Conservation (phyloP, 1,139 yeast species). For the Pichia sp. region DNA sequence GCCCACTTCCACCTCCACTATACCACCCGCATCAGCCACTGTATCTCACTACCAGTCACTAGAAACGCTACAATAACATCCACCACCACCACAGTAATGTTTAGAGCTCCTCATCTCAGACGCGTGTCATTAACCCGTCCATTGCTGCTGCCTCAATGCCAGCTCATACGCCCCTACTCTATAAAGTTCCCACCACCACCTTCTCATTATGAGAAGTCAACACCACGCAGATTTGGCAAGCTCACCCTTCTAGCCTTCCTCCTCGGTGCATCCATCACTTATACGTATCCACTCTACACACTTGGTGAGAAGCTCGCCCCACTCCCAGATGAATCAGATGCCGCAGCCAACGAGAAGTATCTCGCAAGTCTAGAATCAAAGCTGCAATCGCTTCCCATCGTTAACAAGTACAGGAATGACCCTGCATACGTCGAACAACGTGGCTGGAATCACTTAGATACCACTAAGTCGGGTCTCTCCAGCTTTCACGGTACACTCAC, state of each 20-base stretch:
- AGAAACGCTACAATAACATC: no score
- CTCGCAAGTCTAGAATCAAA: constrained; percentile 35
- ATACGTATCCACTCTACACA: constrained; percentile 23
- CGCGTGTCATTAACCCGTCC: no score
- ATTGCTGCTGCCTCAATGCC: no score
- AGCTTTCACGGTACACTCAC: constrained; percentile 33
- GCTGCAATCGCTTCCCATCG: constrained; percentile 46
- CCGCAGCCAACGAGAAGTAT: constrained; percentile 21
- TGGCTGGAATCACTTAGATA: constrained; percentile 54
- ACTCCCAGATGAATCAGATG: constrained; percentile 16
- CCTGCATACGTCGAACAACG: constrained; percentile 38
- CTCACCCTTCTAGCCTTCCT: constrained; percentile 9
- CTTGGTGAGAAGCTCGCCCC: constrained; percentile 15
- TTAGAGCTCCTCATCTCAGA: no score
- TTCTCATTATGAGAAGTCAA: constrained; percentile 11
- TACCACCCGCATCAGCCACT: no score
- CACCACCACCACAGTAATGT: no score
- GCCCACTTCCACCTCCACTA: no score
- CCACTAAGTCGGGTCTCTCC: constrained; percentile 18
- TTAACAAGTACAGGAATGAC: constrained; percentile 36
- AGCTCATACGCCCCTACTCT: no score
- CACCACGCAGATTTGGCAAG: not conserved
- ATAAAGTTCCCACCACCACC: constrained; percentile 16
- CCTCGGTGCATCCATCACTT: constrained; percentile 21
- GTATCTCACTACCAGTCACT: no score